Base-by-base conservation (phyloP, 352 stramenopile species). In the Phytopythium mirpurense region DNA sequence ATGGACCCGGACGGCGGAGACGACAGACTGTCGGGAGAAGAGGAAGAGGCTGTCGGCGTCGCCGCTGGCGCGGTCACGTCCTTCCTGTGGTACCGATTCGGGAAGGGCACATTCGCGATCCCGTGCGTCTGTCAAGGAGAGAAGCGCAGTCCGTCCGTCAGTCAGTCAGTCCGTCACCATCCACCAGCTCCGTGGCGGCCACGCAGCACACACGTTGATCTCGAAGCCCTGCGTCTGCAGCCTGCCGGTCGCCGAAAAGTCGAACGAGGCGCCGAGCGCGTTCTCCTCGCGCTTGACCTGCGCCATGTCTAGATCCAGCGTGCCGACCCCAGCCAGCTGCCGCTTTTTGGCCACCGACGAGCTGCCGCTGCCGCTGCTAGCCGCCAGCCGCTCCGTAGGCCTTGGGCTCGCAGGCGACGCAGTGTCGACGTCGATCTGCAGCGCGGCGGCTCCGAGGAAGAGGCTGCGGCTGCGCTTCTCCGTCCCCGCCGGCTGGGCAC, bases 191-290 rank as follows among this genome's bases (percentile, higher is more conserved):
- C n/a, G n/a, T n/a, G n/a, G n/a, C n/a, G n/a, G n/a, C n/a, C n/a
- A 23, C 23, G n/a, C 4, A 6, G 1, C 50, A 44, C 74, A 52
- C 63, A 90, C 83, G 54, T 89, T 80, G 62, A 93, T 93, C 63
- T 93, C 83, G 45, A 93, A 93, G 41, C 83, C 83, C 60, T 93
- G 83, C 2, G 83, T 90, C 51, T 93, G 79, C 21, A 93, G 56
- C 37, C 78, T 54, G 3, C 83, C 83, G 29, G 83, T 80, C 0
- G 79, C 80, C 6, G 83, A 88, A 40, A 93, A 93, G 55, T 93
- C 83, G 64, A 90, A 93, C 0, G 79, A 90, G 8, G 79, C 78
- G 23, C 74, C 74, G 12, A 90, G 64, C 0, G 66, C 63, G 31
- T 72, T 74, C 35, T 80, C 73, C 31, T 89, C 78, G 42, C 70